Evolutionary conservation across 345 rosid genomes (phyloP), one percentile per base, ranked within the genome.

Genomic region (Cochlearia excelsa): DNA sequence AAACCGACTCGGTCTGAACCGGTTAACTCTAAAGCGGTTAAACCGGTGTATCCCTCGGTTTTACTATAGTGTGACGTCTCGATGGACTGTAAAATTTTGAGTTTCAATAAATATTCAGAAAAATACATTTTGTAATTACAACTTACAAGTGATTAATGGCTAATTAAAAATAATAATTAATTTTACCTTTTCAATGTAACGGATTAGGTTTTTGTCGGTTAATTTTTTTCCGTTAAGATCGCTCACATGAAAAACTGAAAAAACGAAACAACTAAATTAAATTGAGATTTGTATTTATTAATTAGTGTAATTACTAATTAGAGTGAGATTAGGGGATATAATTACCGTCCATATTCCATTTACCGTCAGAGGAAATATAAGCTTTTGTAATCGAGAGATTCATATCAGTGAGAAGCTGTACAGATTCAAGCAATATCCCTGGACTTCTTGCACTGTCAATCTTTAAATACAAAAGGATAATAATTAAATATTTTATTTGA

Each of bases 371-470:
- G 46, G 94, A 85, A 65, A 93, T 78, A 72, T 93, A 77, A 64
- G 97, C 97, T 61, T 89, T 93, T 70, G 80, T 82, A 9, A 93
- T 82, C 48, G 87, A 87, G 39, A 93, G 97, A 71, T 93, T 84
- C 66, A 93, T 85, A 81, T 93, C 99, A 2, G 99, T 86, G 44
- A 93, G 83, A 65, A 89, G 85, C 53, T 89, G 99, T 52, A 93
- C 97, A 23, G 99, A 89, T 39, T 93, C 97, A 0, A 89, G 77
- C 72, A 93, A 69, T 56, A 93, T 81, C 16, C 99, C 95, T 41
- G 87, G 81, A 29, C 84, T 89, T 72, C 95, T 80, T 5, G 94
- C 94, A 45, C 97, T 87, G 65, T 93, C 97, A 30, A 93, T 81
- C 97, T 82, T 75, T 35, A 51, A 7, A 16, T 16, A 16, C 23